These are phyloP conservation scores for Carpinus viminea DNA, from an alignment of 306 rosid genomes.

Conservation along the genomic window DNA sequence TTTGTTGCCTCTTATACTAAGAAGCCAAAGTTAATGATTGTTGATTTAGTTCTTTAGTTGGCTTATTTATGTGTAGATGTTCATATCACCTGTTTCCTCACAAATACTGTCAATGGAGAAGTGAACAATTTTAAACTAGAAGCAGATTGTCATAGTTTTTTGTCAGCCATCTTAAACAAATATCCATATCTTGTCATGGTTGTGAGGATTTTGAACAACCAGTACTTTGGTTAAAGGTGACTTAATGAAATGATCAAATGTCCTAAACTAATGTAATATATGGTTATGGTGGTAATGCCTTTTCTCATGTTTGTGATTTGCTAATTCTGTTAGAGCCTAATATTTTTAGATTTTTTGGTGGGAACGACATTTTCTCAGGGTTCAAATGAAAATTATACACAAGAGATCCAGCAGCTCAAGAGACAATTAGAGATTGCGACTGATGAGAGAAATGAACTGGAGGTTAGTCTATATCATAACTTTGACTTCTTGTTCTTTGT, in stretches of 20 bases:
- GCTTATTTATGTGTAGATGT: not conserved
- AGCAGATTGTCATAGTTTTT: not conserved
- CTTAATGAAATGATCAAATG: not conserved
- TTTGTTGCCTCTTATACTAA: not conserved
- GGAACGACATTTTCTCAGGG: conserved; percentile 42
- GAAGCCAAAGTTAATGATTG: not conserved
- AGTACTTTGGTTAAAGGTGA: not conserved
- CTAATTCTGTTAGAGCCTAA: not conserved
- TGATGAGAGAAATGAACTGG: conserved; percentile 66
- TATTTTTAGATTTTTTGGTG: conserved; percentile 27
- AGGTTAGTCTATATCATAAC: conserved; percentile 50
- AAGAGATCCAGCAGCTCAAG: conserved; percentile 59
- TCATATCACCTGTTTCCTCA: not conserved
- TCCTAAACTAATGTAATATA: not conserved
- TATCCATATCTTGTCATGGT: not conserved
- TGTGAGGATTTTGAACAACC: not conserved
- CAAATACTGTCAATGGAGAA: not conserved
- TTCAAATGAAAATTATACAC: conserved; percentile 42
- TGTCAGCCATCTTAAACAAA: not conserved
- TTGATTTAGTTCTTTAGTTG: not conserved
- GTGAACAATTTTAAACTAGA: not conserved
- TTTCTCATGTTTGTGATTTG: not conserved
- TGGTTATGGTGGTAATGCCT: not conserved
- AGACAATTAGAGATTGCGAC: conserved; percentile 60
- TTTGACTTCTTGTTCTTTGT: conserved; percentile 16